phyloP scores from a whole-genome alignment of 2,329 filamentous ascomycete genomes.

The Neofusicoccum parvum region DNA sequence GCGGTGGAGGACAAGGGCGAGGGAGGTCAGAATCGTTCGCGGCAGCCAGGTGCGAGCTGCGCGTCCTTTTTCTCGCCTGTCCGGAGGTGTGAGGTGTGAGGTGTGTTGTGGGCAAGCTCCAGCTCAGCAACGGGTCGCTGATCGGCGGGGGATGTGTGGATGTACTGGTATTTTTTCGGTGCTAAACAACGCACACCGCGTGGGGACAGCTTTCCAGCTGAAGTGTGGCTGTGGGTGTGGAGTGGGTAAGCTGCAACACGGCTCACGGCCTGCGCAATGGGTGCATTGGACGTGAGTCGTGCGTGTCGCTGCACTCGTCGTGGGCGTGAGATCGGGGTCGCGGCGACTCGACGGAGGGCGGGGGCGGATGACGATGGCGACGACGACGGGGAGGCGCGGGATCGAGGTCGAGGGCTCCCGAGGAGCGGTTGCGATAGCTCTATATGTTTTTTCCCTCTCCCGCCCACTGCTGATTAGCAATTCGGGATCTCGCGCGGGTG shows the following conservation, averaged over 20 bases:
- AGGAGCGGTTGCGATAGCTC: too few relatives aligned
- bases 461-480: conserved; percentile 8
- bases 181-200: too few relatives aligned
- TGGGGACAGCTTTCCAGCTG: too few relatives aligned
- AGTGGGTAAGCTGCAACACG: background rate
- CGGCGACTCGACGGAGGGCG: too few relatives aligned
- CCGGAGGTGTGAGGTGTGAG: background rate
- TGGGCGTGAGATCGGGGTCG: too few relatives aligned
- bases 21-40: too few relatives aligned
- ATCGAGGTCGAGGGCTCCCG: background rate
- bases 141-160: background rate
- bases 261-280: conserved; percentile 1
- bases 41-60: too few relatives aligned
- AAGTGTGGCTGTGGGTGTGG: background rate
- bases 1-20: background rate
- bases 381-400: too few relatives aligned
- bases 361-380: too few relatives aligned
- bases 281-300: conserved; percentile 1
- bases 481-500: background rate
- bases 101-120: background rate
- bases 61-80: background rate
- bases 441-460: background rate
- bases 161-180: background rate
- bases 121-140: background rate
- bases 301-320: background rate